These are phyloP conservation scores for Myriangium duriaei DNA, from an alignment of 2,329 filamentous ascomycete genomes.

Conservation along the genomic window DNA sequence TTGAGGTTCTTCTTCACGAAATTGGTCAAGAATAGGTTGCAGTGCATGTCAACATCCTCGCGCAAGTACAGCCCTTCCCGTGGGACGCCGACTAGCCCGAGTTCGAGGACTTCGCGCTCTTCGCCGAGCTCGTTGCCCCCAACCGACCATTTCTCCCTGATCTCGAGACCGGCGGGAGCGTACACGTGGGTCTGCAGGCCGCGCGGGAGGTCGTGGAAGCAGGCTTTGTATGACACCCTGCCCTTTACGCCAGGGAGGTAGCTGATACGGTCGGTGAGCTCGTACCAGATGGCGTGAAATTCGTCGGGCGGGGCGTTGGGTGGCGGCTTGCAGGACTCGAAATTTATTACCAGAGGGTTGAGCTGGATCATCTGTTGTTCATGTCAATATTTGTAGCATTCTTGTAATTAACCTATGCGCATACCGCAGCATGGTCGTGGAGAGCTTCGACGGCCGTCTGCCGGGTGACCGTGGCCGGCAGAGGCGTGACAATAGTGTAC, in stretches of 20 bases:
- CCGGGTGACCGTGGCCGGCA: conserved; percentile 56
- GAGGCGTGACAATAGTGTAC: conserved; percentile 68
- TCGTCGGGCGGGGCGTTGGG: conserved; percentile 57
- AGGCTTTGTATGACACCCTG: conserved; percentile 65
- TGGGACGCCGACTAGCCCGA: conserved; percentile 45
- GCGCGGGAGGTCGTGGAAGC: conserved; percentile 60
- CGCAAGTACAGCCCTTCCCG: conserved; percentile 60
- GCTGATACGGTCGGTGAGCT: conserved; percentile 61
- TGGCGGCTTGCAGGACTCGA: conserved; percentile 56
- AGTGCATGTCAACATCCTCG: conserved; percentile 77
- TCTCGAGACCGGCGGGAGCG: conserved; percentile 68
- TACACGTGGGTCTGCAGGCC: conserved; percentile 76
- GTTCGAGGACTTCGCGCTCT: conserved; percentile 49
- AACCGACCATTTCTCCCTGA: conserved; percentile 66
- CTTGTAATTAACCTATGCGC: not conserved
- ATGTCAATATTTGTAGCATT: not conserved
- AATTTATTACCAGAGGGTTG: conserved; percentile 68
- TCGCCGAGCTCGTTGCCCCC: conserved; percentile 62
- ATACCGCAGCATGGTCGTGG: conserved; percentile 51
- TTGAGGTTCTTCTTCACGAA: conserved; percentile 78
- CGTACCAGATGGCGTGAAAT: conserved; percentile 62
- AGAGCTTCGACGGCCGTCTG: conserved; percentile 62
- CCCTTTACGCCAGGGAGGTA: conserved; percentile 59
- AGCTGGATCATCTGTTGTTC: conserved; percentile 66
- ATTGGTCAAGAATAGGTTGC: conserved; percentile 59